Evolutionary conservation across 441 rosid genomes (phyloP).

Genomic region (Populus tomentosa): DNA sequence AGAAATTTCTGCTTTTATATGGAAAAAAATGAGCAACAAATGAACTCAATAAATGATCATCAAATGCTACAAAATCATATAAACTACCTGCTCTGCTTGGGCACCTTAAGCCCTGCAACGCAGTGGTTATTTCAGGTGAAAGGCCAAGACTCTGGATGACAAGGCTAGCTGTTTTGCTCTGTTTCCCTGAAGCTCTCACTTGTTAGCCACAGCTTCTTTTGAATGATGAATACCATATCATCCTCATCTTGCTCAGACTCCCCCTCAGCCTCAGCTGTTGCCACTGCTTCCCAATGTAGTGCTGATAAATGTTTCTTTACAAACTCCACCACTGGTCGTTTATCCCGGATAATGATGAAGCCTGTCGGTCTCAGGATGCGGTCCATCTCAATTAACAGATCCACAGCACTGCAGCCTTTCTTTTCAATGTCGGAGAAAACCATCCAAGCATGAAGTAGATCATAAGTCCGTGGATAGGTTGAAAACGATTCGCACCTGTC

Average conservation of each 20-base stretch:
- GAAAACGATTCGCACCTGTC: conserved; percentile 95
- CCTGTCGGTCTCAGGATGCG: conserved; percentile 92
- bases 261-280: conserved; percentile 24
- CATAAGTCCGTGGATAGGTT: conserved; percentile 91
- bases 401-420: conserved; percentile 82
- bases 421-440: conserved; percentile 71
- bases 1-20: no score
- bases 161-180: conserved; percentile 38
- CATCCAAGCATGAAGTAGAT: conserved; percentile 89
- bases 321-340: conserved; percentile 51
- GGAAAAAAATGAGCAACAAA: neutral
- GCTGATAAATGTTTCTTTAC: conserved; percentile 68
- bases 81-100: neutral
- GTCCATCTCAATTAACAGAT: conserved; percentile 90
- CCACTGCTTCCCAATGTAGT: conserved; percentile 88
- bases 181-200: conserved; percentile 62
- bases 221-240: conserved; percentile 53
- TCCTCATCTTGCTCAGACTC: conserved; percentile 58
- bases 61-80: neutral
- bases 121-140: neutral
- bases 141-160: neutral
- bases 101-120: neutral
- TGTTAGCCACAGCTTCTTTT: conserved; percentile 91
- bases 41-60: neutral
- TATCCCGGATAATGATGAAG: conserved; percentile 72